A percentile compares a stretch with the other conserved stretches of the same genome.
phyloP scores from a whole-genome alignment of 805 yeast genomes.

The Komagataella pseudopastoris region DNA sequence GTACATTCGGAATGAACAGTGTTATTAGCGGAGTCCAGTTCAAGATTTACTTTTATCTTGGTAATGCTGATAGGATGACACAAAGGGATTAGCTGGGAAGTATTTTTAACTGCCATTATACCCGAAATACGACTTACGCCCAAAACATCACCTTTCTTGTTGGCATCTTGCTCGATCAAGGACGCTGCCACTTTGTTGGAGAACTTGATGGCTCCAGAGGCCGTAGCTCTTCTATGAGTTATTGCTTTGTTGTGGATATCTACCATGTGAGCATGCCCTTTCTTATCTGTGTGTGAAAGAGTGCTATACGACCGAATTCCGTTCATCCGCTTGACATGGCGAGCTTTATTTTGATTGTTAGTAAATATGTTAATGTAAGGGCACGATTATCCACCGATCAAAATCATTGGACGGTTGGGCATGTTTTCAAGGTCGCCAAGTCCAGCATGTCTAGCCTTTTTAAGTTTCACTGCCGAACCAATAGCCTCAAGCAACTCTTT shows the following conservation, averaged over 20 bases:
- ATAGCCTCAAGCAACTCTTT: conserved; percentile 23
- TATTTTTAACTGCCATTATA: conserved; percentile 36
- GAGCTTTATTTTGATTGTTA: conserved; percentile 2
- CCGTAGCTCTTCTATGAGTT: conserved; percentile 28
- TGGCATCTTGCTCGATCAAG: conserved; percentile 20
- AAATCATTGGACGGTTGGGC: conserved; percentile 42
- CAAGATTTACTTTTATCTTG: conserved; percentile 22
- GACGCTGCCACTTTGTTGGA: conserved; percentile 17
- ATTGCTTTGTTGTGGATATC: conserved; percentile 24
- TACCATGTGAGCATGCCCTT: conserved; percentile 35
- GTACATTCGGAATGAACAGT: conserved; percentile 19
- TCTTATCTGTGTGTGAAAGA: conserved; percentile 24
- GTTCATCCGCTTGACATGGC: neutral
- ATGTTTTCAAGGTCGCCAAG: conserved; percentile 27
- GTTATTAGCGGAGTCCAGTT: conserved; percentile 7
- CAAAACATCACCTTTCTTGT: conserved; percentile 40
- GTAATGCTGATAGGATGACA: conserved; percentile 35
- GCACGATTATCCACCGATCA: conserved; percentile 34
- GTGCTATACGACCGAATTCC: neutral
- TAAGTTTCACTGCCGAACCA: conserved; percentile 29
- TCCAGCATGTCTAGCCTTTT: conserved; percentile 39
- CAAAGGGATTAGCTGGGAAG: conserved; percentile 31
- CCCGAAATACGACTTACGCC: conserved; percentile 35
- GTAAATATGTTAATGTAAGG: neutral
- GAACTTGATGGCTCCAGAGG: conserved; percentile 27